These are phyloP conservation scores for Cercospora nicotianae DNA, from an alignment of 2,329 filamentous ascomycete genomes.

Conservation along the genomic window DNA sequence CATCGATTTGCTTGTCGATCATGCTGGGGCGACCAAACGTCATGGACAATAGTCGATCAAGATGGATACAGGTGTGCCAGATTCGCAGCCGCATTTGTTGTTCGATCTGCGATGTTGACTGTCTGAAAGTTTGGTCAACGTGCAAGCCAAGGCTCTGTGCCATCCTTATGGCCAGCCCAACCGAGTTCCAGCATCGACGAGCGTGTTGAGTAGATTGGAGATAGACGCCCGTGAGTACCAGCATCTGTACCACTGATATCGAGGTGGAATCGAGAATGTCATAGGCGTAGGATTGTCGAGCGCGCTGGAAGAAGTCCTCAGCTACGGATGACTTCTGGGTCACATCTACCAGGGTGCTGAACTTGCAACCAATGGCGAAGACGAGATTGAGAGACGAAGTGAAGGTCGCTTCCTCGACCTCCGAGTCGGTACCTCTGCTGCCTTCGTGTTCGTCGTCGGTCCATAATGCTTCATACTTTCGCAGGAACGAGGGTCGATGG, in stretches of 20 bases:
- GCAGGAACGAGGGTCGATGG: conserved; percentile 29
- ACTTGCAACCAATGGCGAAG: conserved; percentile 32
- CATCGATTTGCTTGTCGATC: conserved; percentile 30
- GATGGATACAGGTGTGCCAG: conserved; percentile 48
- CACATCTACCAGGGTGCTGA: conserved; percentile 28
- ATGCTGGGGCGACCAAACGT: conserved; percentile 37
- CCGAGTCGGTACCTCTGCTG: conserved; percentile 11
- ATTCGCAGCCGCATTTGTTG: conserved; percentile 66
- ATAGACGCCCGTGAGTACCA: conserved; percentile 30
- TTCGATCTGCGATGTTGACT: conserved; percentile 59
- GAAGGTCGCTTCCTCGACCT: conserved; percentile 32
- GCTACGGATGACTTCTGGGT: conserved; percentile 28
- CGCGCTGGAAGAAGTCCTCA: conserved; percentile 33
- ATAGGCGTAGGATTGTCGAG: conserved; percentile 30
- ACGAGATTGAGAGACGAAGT: conserved; percentile 31
- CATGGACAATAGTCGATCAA: conserved; percentile 52
- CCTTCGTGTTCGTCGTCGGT: conserved; percentile 15
- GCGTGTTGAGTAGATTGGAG: conserved; percentile 33
- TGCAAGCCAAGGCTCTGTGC: conserved; percentile 69
- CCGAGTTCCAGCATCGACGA: conserved; percentile 32
- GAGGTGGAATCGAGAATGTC: conserved; percentile 33
- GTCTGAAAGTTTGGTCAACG: conserved; percentile 57
- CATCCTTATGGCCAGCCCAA: conserved; percentile 55
- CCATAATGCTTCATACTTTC: conserved; percentile 32
- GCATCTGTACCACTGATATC: conserved; percentile 30